A percentile compares a stretch with the other conserved stretches of the same genome.
Evolutionary conservation across 257 asterid species (phyloP).

Genomic region (Gentiana straminea): DNA sequence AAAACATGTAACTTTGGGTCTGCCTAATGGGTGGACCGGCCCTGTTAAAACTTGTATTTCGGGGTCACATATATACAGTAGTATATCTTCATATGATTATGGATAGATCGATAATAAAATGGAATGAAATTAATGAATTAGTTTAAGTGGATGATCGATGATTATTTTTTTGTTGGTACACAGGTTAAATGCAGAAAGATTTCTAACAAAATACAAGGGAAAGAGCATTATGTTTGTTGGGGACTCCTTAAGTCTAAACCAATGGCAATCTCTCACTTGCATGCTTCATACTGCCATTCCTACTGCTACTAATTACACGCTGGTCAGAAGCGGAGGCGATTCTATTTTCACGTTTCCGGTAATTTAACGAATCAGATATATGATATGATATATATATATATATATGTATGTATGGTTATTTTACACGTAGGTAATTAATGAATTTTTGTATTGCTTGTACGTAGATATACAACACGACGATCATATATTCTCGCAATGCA

Average conservation of each 20-base stretch:
- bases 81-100: too few relatives aligned
- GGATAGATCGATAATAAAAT: not conserved
- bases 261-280: conserved; percentile 36
- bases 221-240: conserved; percentile 28
- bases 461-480: conserved; percentile 13
- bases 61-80: too few relatives aligned
- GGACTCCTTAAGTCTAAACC: conserved; percentile 27
- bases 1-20: too few relatives aligned
- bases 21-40: too few relatives aligned
- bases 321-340: not conserved
- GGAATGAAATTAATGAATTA: too few relatives aligned
- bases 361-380: too few relatives aligned
- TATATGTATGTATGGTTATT: too few relatives aligned
- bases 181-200: conserved; percentile 17
- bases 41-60: not conserved
- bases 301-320: conserved; percentile 1
- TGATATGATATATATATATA: too few relatives aligned
- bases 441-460: not conserved
- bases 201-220: conserved; percentile 10
- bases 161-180: not conserved
- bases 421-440: too few relatives aligned
- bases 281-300: conserved; percentile 22
- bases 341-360: conserved; percentile 23
- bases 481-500: conserved; percentile 12
- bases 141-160: not conserved